Percentiles rank a stretch among this genome's conserved stretches.
Evolutionary conservation across 2,329 filamentous ascomycete genomes (phyloP).

Genomic region (Colletotrichum spinosum): DNA sequence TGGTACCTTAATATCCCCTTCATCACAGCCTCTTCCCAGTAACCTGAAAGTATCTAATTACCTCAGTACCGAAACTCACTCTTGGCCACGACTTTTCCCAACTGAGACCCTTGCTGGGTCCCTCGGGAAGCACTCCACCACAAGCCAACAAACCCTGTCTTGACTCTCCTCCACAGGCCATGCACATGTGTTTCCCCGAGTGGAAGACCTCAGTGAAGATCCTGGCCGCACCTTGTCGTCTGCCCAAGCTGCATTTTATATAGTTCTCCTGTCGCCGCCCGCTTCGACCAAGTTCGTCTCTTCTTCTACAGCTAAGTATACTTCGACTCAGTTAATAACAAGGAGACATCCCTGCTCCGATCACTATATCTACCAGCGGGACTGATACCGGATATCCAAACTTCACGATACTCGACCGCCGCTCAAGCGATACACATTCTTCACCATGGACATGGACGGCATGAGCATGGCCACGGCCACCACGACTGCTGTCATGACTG

Average conservation of each 20-base stretch:
- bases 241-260: slow-evolving; percentile 8
- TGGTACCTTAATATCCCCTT: no score
- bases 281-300: neutral
- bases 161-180: neutral
- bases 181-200: neutral
- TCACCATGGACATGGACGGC: slow-evolving; percentile 18
- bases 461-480: slow-evolving; percentile 31
- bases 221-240: slow-evolving; percentile 14
- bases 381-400: no score
- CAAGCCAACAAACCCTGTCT: neutral
- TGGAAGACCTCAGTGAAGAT: slow-evolving; percentile 1
- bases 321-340: neutral
- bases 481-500: slow-evolving; percentile 22
- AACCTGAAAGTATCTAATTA: no score
- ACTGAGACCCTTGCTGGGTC: slow-evolving; percentile 7
- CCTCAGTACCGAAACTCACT: slow-evolving; percentile 8
- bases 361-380: no score
- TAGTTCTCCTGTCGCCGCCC: neutral
- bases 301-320: slow-evolving; percentile 13
- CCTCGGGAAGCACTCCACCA: slow-evolving; percentile 32
- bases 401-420: no score
- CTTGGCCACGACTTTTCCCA: slow-evolving; percentile 1
- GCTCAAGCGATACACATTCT: no score
- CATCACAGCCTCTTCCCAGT: no score
- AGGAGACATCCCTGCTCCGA: neutral